Conservation (phyloP, 805 yeast genomes). For the Candida ficus region DNA sequence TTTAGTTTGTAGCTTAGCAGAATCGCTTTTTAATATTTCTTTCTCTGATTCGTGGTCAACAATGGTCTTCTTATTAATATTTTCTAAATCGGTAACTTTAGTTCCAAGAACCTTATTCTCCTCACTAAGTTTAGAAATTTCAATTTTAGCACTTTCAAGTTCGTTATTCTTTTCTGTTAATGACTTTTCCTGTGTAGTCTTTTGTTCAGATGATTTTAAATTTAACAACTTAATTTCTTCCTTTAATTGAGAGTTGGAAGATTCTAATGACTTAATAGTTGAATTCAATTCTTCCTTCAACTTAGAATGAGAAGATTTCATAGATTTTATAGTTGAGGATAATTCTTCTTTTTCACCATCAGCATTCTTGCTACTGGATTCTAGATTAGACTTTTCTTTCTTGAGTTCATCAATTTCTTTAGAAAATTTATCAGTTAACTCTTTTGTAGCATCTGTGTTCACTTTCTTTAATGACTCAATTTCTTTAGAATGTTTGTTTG, state of each 20-base stretch:
- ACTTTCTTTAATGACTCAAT: neutral
- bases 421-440: neutral
- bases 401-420: neutral
- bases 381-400: neutral
- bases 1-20: neutral
- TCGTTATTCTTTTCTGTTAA: neutral
- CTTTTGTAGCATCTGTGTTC: neutral
- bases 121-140: constrained; percentile 7
- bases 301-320: neutral
- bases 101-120: constrained; percentile 7
- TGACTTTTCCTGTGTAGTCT: neutral
- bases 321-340: neutral
- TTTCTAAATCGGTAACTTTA: neutral
- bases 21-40: neutral
- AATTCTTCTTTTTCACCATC: neutral
- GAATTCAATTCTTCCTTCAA: neutral
- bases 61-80: neutral
- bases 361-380: neutral
- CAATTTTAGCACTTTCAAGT: constrained; percentile 4
- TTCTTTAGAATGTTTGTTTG: neutral
- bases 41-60: neutral
- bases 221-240: neutral
- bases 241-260: neutral
- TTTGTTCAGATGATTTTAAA: neutral
- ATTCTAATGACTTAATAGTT: neutral